Percentiles rank a stretch among this genome's conserved stretches.
Conservation (phyloP, 2,329 filamentous ascomycete genomes). For the Penicillium italicum region DNA sequence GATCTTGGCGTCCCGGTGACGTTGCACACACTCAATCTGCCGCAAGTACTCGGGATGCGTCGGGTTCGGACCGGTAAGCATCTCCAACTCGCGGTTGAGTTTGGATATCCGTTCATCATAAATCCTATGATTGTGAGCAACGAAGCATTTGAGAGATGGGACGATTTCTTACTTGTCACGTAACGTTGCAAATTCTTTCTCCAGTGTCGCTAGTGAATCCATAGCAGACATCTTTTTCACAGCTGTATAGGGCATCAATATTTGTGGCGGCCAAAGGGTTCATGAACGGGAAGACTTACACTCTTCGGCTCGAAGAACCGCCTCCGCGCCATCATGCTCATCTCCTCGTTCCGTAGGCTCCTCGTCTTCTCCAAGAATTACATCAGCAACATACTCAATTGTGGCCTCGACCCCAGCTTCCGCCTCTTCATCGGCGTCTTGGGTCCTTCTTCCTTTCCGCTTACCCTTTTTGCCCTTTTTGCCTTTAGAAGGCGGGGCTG, state of each 20-base stretch:
- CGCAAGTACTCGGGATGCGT: constrained; percentile 89
- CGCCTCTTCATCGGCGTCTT: constrained; percentile 38
- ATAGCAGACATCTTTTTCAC: constrained; percentile 75
- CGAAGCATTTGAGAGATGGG: background rate
- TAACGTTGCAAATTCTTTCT: constrained; percentile 83
- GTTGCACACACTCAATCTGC: constrained; percentile 83
- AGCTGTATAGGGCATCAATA: constrained; percentile 50
- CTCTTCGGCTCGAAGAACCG: constrained; percentile 49
- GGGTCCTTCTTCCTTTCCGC: constrained; percentile 43
- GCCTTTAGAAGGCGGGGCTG: constrained; percentile 30
- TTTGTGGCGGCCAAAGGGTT: background rate
- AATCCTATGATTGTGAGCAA: constrained; percentile 53
- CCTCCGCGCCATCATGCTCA: constrained; percentile 45
- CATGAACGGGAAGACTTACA: constrained; percentile 35
- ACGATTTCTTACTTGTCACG: constrained; percentile 56
- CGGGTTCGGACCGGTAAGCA: constrained; percentile 56
- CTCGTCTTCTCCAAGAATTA: constrained; percentile 50
- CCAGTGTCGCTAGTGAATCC: constrained; percentile 73
- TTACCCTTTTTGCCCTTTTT: constrained; percentile 47
- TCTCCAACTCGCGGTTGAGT: constrained; percentile 65
- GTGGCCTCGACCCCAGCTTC: constrained; percentile 39
- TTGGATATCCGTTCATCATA: constrained; percentile 84
- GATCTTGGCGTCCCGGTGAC: constrained; percentile 75
- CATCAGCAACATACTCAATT: constrained; percentile 44
- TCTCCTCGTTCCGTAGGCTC: constrained; percentile 48